Percentiles rank a stretch among this genome's conserved stretches.
Evolutionary conservation across 2,329 filamentous ascomycete genomes (phyloP).

Genomic region (Colletotrichum echinochloae): DNA sequence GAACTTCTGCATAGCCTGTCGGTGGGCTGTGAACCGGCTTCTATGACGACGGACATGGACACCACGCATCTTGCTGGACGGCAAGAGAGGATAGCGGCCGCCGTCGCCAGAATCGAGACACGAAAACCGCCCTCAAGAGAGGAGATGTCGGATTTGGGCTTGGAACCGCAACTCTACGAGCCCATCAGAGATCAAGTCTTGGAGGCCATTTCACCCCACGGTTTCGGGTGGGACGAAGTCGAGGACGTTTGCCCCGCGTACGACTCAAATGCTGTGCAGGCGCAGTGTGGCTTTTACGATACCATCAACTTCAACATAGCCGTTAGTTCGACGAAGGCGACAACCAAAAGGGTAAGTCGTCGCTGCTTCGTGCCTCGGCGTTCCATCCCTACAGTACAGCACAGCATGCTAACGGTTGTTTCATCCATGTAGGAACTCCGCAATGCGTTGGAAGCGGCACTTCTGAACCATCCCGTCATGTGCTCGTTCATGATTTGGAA

Average conservation of each 20-base stretch:
- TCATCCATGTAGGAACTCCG: neutral
- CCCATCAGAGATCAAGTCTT: neutral
- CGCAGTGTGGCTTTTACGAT: neutral
- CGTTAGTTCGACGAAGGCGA: neutral
- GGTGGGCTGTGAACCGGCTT: too few species aligned
- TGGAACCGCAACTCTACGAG: neutral
- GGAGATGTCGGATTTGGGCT: neutral
- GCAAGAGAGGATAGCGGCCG: neutral
- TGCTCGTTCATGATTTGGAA: too few species aligned
- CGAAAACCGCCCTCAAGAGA: neutral
- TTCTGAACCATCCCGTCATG: too few species aligned
- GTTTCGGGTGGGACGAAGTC: neutral
- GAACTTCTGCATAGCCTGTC: too few species aligned
- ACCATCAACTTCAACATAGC: conserved; percentile 6
- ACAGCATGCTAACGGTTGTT: neutral
- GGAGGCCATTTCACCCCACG: neutral
- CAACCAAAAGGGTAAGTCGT: neutral
- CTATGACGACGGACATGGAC: too few species aligned
- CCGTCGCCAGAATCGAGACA: neutral
- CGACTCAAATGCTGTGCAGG: neutral
- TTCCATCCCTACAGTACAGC: neutral
- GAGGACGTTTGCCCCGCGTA: neutral
- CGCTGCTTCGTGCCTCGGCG: neutral
- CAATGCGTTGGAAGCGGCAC: too few species aligned
- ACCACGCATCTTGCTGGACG: neutral